These are phyloP conservation scores for Vitis rupestris DNA, from an alignment of 164 flowering plant genomes.

Conservation along the genomic window DNA sequence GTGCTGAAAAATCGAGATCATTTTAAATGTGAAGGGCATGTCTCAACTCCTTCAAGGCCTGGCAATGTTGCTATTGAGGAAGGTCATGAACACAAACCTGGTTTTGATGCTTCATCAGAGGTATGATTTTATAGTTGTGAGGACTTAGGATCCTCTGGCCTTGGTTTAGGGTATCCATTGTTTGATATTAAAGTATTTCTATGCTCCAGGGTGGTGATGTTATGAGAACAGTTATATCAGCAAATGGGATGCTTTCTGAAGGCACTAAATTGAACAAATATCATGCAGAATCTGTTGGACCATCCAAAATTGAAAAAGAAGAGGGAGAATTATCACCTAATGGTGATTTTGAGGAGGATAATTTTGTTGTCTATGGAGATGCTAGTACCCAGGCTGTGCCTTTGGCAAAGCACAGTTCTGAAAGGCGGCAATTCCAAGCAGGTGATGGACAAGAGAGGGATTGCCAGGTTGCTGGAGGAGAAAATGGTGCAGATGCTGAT, in stretches of 20 bases:
- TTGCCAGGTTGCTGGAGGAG: constrained; percentile 36
- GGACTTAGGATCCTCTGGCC: not conserved
- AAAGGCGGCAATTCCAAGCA: constrained; percentile 24
- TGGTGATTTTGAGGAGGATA: constrained; percentile 65
- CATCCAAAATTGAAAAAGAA: constrained; percentile 53
- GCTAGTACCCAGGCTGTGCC: constrained; percentile 16
- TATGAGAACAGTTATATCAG: constrained; percentile 21
- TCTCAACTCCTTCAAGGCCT: constrained; percentile 21
- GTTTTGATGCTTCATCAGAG: constrained; percentile 26
- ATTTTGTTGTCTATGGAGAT: constrained; percentile 43
- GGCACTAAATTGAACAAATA: constrained; percentile 18
- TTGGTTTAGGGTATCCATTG: not conserved
- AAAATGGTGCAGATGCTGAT: constrained; percentile 55
- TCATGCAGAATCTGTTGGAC: constrained; percentile 26
- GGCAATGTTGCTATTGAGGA: constrained; percentile 19
- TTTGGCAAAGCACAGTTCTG: constrained; percentile 23
- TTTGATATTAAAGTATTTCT: not conserved
- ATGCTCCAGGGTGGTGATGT: constrained; percentile 32
- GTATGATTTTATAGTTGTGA: constrained; percentile 20
- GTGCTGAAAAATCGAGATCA: constrained; percentile 2
- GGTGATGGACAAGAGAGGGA: constrained; percentile 25
- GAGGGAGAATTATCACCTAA: constrained; percentile 75
- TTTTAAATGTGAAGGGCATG: constrained; percentile 29
- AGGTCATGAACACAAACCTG: constrained; percentile 23
- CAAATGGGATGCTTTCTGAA: constrained; percentile 33